Evolutionary conservation across 306 rosid genomes (phyloP), one percentile per base, ranked within the genome.

Genomic region (Dicorynia guianensis): DNA sequence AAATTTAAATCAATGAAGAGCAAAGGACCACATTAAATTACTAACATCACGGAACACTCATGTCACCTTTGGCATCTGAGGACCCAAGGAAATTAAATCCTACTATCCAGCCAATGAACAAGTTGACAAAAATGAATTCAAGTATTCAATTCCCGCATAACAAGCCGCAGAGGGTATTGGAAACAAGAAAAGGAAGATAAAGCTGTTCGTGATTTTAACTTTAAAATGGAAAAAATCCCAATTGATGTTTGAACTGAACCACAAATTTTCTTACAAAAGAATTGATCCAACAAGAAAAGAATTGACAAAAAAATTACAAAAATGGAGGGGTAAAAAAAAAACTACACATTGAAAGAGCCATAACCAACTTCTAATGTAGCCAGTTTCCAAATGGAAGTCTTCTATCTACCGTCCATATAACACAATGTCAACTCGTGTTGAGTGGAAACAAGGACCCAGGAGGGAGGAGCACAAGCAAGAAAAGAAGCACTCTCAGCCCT

Each of bases 201-300:
- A 25, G 30, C 56, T 9, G 71, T 11, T 62, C 62, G 38, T 10
- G 57, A 48, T 38, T 49, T 50, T 49, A 74, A 39, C 20, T 54
- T 47, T 64, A 14, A 80, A 80, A 78, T 69, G 30, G 30, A 63
- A n/a, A 48, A 53, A 18, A 58, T 69, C 61, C 39, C 66, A 64
- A 73, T 65, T 66, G 57, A 77, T 59, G 42, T 74, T 79, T 77
- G 73, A 84, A 77, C 80, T 77, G 73, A 84, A 77, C 80, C 78
- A 74, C 74, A 81, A 58, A 40, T 77, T 83, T 79, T 87, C 86
- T 79, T 86, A 86, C 96, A 92, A 90, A 90, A 88, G 87, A 85
- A 90, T 86, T 63, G 79, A 84, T 82, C 82, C 83, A 65, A 68
- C 83, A 75, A 67, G 76, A 71, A 82, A 79, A 74, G 81, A 88